Percentiles rank a stretch among this genome's conserved stretches.
These are phyloP conservation scores for Monosporascus sp. DNA, from an alignment of 2,329 filamentous ascomycete genomes.

Conservation along the genomic window DNA sequence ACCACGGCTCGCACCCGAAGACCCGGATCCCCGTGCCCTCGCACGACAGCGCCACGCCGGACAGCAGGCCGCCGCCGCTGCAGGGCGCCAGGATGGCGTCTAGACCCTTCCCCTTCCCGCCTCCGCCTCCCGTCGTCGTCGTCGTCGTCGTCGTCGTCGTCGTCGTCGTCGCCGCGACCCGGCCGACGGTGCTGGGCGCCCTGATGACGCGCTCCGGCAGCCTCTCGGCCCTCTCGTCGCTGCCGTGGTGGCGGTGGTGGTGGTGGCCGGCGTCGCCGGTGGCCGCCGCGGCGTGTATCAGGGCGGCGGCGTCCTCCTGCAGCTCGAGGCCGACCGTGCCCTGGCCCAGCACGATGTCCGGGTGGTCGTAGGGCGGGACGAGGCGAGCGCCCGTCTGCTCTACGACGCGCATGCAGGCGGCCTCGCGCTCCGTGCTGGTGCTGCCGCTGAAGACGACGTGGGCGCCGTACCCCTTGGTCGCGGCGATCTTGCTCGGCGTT, in stretches of 20 bases:
- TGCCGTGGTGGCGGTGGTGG: constrained; percentile 5
- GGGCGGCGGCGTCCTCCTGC: constrained; percentile 61
- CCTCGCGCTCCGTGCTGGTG: constrained; percentile 76
- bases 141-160: not conserved
- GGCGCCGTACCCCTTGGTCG: constrained; percentile 73
- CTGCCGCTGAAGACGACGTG: constrained; percentile 76
- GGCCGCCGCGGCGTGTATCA: constrained; percentile 36
- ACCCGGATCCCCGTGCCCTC: constrained; percentile 67
- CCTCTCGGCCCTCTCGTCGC: constrained; percentile 2
- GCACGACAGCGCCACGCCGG: constrained; percentile 73
- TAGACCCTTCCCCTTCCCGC: constrained; percentile 33
- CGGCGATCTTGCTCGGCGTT: constrained; percentile 80
- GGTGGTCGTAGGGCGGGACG: constrained; percentile 88
- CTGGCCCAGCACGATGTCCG: constrained; percentile 86
- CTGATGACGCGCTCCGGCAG: constrained; percentile 13
- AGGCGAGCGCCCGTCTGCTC: constrained; percentile 68
- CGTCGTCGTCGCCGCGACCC: not conserved
- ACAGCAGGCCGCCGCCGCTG: constrained; percentile 84
- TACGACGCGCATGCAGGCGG: constrained; percentile 64
- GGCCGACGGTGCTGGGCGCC: constrained; percentile 6
- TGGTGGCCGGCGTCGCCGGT: constrained; percentile 7
- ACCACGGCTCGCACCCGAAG: constrained; percentile 81
- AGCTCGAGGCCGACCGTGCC: constrained; percentile 86
- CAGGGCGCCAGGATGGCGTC: constrained; percentile 77
- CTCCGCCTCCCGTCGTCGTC: constrained; percentile 1